Base-by-base conservation (phyloP, 2,329 filamentous ascomycete species). In the Colletotrichum gloeosporioides region DNA sequence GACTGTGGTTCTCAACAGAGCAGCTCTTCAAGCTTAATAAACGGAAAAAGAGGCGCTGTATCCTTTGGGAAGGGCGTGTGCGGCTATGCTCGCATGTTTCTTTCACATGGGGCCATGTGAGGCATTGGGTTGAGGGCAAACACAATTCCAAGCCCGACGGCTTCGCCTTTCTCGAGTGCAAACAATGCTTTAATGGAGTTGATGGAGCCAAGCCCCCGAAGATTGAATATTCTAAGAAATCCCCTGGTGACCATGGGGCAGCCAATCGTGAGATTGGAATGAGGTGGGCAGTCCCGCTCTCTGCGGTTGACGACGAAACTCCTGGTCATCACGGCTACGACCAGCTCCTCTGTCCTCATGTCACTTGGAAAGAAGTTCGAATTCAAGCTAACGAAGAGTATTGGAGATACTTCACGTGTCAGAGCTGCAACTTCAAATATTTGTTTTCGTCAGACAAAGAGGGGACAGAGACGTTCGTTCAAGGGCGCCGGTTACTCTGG, bases 271-370 rank as follows among this genome's bases (percentile, higher is more conserved):
- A 34, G 32, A 34, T 34, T 2, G 32, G 12, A 34, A 34, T 34
- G 32, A 34, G 12, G 32, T 34, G 32, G 32, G 15, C 32, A 4
- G 36, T 53, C 13, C 53, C 53, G 0, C 25, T 25, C 0, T 18
- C 22, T 0, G 22, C 53, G 0, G 22, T 57, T 12, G 53, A 57
- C 0, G 25, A 0, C 53, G 22, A 18, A 8, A 0, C 15, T 29
- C 22, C 22, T 15, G 22, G 7, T 0, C 22, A 27, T 9, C 15
- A 49, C 0, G 0, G 39, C 18, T 16, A 25, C 53, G 53, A 57
- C 22, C 7, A 57, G 22, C 22, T 57, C 25, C 53, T 29, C 7
- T 57, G 53, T 27, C 22, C 53, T 16, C 53, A 57, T 57, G 22
- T 57, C 0, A 57, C 7, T 2, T 57, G 53, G 53, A 27, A 13